Evolutionary conservation across 148 eudicot species (phyloP).

Genomic region (Pouteria glomerata): DNA sequence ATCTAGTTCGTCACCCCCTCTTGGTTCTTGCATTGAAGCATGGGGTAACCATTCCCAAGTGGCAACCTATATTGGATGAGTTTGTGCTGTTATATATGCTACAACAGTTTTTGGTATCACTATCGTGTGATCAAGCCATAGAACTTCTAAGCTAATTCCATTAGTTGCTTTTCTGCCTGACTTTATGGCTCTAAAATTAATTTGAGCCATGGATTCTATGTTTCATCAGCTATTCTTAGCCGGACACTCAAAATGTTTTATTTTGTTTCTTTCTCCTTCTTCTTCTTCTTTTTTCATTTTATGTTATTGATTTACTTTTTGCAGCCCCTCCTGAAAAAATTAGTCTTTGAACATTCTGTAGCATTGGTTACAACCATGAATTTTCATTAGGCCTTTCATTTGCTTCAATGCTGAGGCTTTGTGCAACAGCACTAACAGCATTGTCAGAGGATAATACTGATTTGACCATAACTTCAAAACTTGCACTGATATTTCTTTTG

Average conservation of each 20-base stretch:
- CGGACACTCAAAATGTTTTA: too few relatives aligned
- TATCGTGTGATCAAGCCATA: neutral
- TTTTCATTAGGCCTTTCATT: slow-evolving; percentile 72
- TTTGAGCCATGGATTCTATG: neutral
- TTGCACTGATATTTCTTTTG: slow-evolving; percentile 51
- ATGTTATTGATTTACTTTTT: too few relatives aligned
- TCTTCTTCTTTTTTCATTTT: too few relatives aligned
- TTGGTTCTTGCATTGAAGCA: neutral
- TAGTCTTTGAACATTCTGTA: slow-evolving; percentile 22
- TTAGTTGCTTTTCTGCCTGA: too few relatives aligned
- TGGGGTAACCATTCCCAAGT: neutral
- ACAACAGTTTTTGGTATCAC: neutral
- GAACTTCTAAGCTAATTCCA: too few relatives aligned
- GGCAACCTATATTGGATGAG: neutral
- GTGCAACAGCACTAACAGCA: slow-evolving; percentile 56
- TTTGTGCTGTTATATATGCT: neutral
- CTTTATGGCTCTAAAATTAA: neutral
- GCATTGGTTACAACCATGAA: slow-evolving; percentile 65
- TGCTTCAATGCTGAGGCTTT: slow-evolving; percentile 65
- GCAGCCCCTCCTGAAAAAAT: neutral
- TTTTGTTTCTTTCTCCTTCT: too few relatives aligned
- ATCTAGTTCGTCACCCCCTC: neutral
- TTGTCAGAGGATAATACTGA: slow-evolving; percentile 47
- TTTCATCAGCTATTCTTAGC: too few relatives aligned
- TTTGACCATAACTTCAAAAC: slow-evolving; percentile 34